Evolutionary conservation across 169 alveolate species (phyloP).

Genomic region (Cyclospora cayetanensis): DNA sequence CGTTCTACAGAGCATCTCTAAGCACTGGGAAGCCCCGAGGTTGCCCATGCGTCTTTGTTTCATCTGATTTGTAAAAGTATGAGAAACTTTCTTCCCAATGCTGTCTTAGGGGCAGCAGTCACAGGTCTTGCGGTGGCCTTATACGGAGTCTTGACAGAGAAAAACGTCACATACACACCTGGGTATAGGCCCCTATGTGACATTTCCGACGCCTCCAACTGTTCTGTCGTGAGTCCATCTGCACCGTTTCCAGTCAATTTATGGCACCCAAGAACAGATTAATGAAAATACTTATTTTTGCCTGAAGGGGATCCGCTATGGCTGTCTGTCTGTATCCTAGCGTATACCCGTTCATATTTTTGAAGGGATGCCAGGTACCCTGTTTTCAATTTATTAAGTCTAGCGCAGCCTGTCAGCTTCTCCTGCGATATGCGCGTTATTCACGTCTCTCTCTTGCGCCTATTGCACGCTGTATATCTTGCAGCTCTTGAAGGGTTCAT

Average conservation of each 20-base stretch:
- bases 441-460: background rate
- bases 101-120: background rate
- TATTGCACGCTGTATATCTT: background rate
- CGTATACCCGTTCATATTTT: too few relatives aligned
- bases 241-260: background rate
- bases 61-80: background rate
- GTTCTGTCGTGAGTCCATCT: background rate
- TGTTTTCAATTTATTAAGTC: too few relatives aligned
- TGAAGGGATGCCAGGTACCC: too few relatives aligned
- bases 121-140: background rate
- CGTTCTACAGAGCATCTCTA: too few relatives aligned
- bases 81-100: background rate
- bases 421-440: too few relatives aligned
- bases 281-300: too few relatives aligned
- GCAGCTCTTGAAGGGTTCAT: background rate
- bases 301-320: background rate
- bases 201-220: background rate
- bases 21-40: too few relatives aligned
- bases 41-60: too few relatives aligned
- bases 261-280: too few relatives aligned
- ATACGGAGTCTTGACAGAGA: background rate
- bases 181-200: background rate
- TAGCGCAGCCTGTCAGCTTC: too few relatives aligned
- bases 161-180: background rate
- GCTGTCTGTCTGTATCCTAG: background rate